Conservation (phyloP, 2,329 filamentous ascomycete species). For the Aureobasidium sp. region DNA sequence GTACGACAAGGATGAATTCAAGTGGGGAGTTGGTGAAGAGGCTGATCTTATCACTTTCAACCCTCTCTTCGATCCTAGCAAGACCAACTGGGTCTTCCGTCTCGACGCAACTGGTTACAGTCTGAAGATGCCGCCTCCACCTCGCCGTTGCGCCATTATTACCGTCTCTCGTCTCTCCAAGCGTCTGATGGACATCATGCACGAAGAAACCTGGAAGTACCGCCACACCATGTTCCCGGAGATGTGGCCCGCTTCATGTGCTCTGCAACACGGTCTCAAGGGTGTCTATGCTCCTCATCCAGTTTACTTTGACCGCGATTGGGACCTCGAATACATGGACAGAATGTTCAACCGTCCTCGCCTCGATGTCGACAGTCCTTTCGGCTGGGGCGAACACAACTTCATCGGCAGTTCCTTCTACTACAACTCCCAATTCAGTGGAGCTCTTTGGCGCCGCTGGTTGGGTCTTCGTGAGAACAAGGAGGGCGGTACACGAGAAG, state of each 20-base stretch:
- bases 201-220: slow-evolving; percentile 63
- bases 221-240: slow-evolving; percentile 68
- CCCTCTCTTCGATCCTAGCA: slow-evolving; percentile 68
- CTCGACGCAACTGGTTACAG: slow-evolving; percentile 61
- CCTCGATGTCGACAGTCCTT: slow-evolving; percentile 37
- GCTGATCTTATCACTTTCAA: slow-evolving; percentile 66
- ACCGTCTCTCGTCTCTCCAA: slow-evolving; percentile 68
- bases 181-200: slow-evolving; percentile 65
- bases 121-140: slow-evolving; percentile 46
- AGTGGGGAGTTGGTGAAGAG: slow-evolving; percentile 69
- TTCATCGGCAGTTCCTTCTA: slow-evolving; percentile 43
- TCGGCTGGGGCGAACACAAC: slow-evolving; percentile 45
- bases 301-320: slow-evolving; percentile 69
- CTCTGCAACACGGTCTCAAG: slow-evolving; percentile 73
- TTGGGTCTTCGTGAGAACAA: slow-evolving; percentile 38
- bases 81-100: slow-evolving; percentile 64
- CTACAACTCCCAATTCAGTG: slow-evolving; percentile 42
- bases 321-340: slow-evolving; percentile 44
- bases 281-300: slow-evolving; percentile 71
- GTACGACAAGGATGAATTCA: slow-evolving; percentile 55
- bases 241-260: slow-evolving; percentile 67
- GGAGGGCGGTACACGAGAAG: slow-evolving; percentile 26
- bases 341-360: slow-evolving; percentile 41
- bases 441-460: slow-evolving; percentile 42
- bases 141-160: slow-evolving; percentile 68